Evolutionary conservation across 208 protist genomes (phyloP).

Genomic region (Angomonas deanei): DNA sequence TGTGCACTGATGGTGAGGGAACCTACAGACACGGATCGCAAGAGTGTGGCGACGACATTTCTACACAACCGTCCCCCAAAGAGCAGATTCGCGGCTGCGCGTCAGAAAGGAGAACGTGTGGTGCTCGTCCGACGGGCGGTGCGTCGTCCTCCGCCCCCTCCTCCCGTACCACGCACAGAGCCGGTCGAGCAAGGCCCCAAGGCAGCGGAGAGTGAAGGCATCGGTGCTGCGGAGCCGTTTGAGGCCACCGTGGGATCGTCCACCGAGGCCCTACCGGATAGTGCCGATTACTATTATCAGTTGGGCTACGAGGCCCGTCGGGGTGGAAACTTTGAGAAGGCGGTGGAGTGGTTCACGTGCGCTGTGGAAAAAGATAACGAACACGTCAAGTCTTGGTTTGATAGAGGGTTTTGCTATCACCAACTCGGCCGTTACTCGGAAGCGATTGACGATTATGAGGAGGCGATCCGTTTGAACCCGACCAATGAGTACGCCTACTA

Average conservation of each 20-base stretch:
- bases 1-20: conserved; percentile 47
- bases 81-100: conserved; percentile 14
- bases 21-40: not conserved
- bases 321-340: conserved; percentile 58
- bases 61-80: not conserved
- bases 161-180: not conserved
- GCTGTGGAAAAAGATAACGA: conserved; percentile 62
- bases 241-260: not conserved
- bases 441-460: conserved; percentile 75
- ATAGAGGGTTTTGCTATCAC: conserved; percentile 81
- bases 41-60: not conserved
- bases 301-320: conserved; percentile 57
- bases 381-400: conserved; percentile 89
- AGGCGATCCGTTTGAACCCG: conserved; percentile 59
- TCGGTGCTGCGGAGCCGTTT: not conserved
- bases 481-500: conserved; percentile 85
- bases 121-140: not conserved
- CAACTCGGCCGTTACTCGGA: conserved; percentile 48
- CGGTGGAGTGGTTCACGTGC: conserved; percentile 75
- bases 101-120: conserved; percentile 11
- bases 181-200: not conserved
- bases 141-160: not conserved
- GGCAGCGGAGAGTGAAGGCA: not conserved
- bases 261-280: not conserved
- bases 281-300: conserved; percentile 56